These are phyloP conservation scores for Podochytrium sp. DNA, from an alignment of 192 early-diverging fungal genomes.

Conservation along the genomic window DNA sequence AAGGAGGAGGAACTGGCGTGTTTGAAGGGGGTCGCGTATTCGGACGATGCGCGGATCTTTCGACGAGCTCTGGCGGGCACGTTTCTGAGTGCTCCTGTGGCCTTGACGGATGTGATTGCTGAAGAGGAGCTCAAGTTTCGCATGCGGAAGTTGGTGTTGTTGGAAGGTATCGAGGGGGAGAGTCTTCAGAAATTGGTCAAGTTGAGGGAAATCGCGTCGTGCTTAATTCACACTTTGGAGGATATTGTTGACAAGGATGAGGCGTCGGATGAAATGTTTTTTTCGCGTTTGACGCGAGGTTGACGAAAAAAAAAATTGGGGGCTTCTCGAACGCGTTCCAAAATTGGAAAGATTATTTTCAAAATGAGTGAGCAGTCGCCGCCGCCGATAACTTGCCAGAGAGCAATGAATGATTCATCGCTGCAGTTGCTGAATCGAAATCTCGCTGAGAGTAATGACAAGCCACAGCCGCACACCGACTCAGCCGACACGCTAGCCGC, in stretches of 20 bases:
- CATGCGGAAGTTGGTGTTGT: background rate
- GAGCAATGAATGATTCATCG: too few relatives aligned
- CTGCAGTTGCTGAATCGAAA: too few relatives aligned
- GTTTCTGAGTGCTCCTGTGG: background rate
- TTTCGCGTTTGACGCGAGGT: too few relatives aligned
- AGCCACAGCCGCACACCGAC: too few relatives aligned
- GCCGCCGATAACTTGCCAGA: too few relatives aligned
- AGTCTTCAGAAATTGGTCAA: background rate
- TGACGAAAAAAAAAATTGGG: too few relatives aligned
- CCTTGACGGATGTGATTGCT: background rate
- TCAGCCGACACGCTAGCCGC: too few relatives aligned
- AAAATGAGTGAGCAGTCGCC: too few relatives aligned
- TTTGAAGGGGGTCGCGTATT: background rate
- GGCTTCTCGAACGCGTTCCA: too few relatives aligned
- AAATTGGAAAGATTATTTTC: too few relatives aligned
- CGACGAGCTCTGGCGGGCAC: background rate
- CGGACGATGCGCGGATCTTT: background rate
- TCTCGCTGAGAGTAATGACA: too few relatives aligned
- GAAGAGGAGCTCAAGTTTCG: slow-evolving; percentile 2
- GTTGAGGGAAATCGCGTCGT: background rate
- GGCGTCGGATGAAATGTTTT: background rate
- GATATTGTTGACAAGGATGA: background rate
- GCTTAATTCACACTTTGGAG: background rate
- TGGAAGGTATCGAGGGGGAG: background rate
- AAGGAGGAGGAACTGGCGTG: background rate